Conservation (phyloP, 1,284 basidiomycete species). For the Termitomyces sp. region DNA sequence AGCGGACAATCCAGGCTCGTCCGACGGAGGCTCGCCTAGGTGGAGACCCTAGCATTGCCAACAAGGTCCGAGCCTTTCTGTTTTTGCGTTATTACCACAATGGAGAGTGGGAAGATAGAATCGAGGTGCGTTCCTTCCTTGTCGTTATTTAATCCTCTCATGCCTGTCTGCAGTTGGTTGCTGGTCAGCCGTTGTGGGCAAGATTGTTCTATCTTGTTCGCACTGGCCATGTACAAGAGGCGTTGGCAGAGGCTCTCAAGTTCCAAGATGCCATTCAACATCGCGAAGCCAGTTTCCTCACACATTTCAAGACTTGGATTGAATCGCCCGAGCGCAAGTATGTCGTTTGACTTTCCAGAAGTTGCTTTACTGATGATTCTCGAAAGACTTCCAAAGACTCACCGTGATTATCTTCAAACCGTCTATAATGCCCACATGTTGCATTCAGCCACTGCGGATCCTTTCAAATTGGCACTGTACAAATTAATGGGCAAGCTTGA, state of each 20-base stretch:
- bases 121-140: conserved; percentile 57
- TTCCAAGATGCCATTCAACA: conserved; percentile 74
- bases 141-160: conserved; percentile 2
- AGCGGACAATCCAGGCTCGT: conserved; percentile 78
- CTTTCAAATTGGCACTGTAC: conserved; percentile 94
- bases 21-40: conserved; percentile 87
- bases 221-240: conserved; percentile 79
- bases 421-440: conserved; percentile 93
- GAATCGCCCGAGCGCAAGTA: conserved; percentile 76
- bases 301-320: conserved; percentile 84
- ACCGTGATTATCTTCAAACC: conserved; percentile 81
- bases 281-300: conserved; percentile 81
- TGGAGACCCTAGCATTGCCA: conserved; percentile 85
- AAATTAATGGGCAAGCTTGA: conserved; percentile 95
- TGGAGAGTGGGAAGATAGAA: conserved; percentile 79
- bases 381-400: conserved; percentile 66
- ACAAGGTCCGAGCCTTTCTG: conserved; percentile 86
- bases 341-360: conserved; percentile 19
- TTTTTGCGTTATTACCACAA: conserved; percentile 76
- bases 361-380: conserved; percentile 8
- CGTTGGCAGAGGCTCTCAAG: conserved; percentile 70
- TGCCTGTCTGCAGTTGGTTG: conserved; percentile 54
- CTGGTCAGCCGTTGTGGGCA: conserved; percentile 89
- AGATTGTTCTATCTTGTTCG: conserved; percentile 88
- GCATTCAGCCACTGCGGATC: conserved; percentile 81